Percentiles rank a stretch among this genome's conserved stretches.
Conservation (phyloP, 1,139 yeast genomes). For the Suhomyces wounanorum region DNA sequence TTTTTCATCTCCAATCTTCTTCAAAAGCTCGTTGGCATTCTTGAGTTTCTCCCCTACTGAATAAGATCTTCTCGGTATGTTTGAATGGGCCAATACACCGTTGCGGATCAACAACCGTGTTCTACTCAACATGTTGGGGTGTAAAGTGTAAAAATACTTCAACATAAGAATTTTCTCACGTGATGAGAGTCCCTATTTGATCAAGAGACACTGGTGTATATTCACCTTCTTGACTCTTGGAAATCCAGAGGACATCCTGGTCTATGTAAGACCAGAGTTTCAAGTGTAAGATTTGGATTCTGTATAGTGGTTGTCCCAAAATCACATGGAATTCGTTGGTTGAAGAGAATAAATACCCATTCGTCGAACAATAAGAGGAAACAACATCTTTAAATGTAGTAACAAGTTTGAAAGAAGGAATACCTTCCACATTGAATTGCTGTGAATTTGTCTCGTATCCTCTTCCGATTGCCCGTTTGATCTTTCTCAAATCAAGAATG, state of each 20-base stretch:
- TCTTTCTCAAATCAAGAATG: constrained; percentile 7
- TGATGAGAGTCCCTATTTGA: not conserved
- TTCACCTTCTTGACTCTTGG: constrained; percentile 12
- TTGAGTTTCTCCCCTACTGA: constrained; percentile 18
- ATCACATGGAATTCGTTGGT: constrained; percentile 22
- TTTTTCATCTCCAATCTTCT: constrained; percentile 38
- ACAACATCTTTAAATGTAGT: constrained; percentile 45
- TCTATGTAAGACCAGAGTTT: constrained; percentile 27
- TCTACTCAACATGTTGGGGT: not conserved
- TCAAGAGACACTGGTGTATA: constrained; percentile 29
- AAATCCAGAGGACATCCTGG: constrained; percentile 39
- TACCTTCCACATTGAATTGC: constrained; percentile 24
- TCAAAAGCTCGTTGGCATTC: constrained; percentile 24
- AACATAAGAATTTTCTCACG: not conserved
- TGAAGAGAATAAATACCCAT: constrained; percentile 26
- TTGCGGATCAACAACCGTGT: not conserved
- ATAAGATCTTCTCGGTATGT: constrained; percentile 10
- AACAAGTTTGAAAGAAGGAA: constrained; percentile 32
- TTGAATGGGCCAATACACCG: not conserved
- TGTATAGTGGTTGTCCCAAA: constrained; percentile 29
- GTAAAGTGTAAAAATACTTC: not conserved
- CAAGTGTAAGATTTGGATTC: constrained; percentile 14
- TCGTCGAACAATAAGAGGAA: constrained; percentile 28
- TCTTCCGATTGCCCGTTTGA: not conserved
- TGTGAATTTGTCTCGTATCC: not conserved